phyloP scores from a whole-genome alignment of 106 monocot species.

The Phalaenopsis aphrodite region DNA sequence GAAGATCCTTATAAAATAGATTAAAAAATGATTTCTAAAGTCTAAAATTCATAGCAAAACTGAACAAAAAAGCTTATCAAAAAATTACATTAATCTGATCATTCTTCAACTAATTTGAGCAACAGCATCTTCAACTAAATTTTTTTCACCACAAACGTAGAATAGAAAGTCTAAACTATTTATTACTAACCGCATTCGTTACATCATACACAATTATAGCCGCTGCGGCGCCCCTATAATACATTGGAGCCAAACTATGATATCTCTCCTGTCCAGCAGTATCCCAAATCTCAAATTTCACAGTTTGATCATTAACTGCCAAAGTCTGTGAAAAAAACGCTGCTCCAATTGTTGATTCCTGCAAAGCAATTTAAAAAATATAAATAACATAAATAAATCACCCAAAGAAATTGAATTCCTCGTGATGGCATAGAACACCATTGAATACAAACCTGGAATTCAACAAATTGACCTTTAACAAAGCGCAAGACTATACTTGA shows the following conservation, averaged over 20 bases:
- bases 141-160: too few relatives aligned
- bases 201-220: constrained; percentile 93
- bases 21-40: too few relatives aligned
- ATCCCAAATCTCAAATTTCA: constrained; percentile 98
- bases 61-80: too few relatives aligned
- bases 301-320: constrained; percentile 61
- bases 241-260: constrained; percentile 97
- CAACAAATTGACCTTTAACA: constrained; percentile 90
- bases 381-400: neutral
- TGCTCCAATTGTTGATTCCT: constrained; percentile 96
- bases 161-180: neutral
- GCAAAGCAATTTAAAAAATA: neutral
- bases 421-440: neutral
- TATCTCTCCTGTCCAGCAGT: constrained; percentile 98
- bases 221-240: constrained; percentile 91
- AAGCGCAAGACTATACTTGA: constrained; percentile 88
- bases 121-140: too few relatives aligned
- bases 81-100: too few relatives aligned
- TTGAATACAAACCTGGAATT: constrained; percentile 61
- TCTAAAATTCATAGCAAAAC: too few relatives aligned
- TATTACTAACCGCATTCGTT: constrained; percentile 62
- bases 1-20: too few relatives aligned
- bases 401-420: neutral
- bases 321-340: constrained; percentile 78
- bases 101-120: too few relatives aligned